Percentiles rank a stretch among this genome's conserved stretches.
Evolutionary conservation across 768 basidiomycete species (phyloP).

Genomic region (Tulasnella sp.): DNA sequence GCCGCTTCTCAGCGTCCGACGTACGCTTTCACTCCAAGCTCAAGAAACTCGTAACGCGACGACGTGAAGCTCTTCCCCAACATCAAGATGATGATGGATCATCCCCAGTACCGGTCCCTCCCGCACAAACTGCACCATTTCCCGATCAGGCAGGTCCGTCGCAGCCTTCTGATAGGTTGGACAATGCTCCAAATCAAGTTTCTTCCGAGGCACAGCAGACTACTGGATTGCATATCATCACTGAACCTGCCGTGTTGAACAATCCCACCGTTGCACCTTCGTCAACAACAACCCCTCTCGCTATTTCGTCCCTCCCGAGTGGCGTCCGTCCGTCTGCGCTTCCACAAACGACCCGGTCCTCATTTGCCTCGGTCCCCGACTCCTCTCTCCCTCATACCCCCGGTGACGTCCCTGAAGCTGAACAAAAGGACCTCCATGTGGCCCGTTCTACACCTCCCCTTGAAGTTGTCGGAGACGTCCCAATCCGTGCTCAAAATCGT

Average conservation of each 20-base stretch:
- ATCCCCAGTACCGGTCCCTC: too few species aligned
- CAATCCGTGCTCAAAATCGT: too few species aligned
- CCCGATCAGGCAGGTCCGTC: too few species aligned
- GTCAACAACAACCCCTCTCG: too few species aligned
- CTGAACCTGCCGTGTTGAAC: too few species aligned
- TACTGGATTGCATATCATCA: too few species aligned
- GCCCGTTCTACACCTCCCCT: neutral
- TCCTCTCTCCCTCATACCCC: conserved; percentile 9
- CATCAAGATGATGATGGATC: neutral
- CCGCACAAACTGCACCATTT: neutral
- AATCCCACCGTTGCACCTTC: too few species aligned
- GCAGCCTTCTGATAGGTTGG: too few species aligned
- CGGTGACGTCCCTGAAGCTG: conserved; percentile 1
- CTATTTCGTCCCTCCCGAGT: neutral
- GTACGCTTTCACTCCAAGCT: conserved; percentile 63
- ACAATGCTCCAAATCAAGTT: too few species aligned
- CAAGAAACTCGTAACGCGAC: conserved; percentile 43
- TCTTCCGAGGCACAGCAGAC: too few species aligned
- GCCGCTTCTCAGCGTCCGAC: conserved; percentile 48
- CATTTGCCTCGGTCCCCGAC: neutral
- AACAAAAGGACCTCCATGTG: neutral
- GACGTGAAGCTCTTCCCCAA: neutral
- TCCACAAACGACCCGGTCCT: neutral
- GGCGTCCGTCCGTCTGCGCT: neutral
- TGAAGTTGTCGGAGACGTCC: neutral